A percentile compares a stretch with the other conserved stretches of the same genome.
Evolutionary conservation across 257 asterid species (phyloP).

Genomic region (Ajuga chamaepitys): DNA sequence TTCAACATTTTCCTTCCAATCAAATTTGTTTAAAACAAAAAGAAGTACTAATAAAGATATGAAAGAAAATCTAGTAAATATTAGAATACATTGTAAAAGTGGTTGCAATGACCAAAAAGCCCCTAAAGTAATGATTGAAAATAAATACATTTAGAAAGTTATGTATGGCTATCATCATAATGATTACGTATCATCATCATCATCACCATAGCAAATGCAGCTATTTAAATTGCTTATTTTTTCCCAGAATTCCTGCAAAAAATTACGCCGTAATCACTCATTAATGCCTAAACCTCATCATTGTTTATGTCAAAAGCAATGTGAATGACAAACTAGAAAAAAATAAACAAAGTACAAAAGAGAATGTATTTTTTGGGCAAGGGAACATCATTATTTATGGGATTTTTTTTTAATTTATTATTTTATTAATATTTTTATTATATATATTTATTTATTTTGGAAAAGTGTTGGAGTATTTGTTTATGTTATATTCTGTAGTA

Average conservation of each 20-base stretch:
- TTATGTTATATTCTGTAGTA: too few species aligned
- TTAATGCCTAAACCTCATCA: slow-evolving; percentile 4
- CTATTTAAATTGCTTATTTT: not conserved
- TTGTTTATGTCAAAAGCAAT: slow-evolving; percentile 11
- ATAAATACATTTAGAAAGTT: slow-evolving; percentile 23
- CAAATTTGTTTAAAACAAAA: too few species aligned
- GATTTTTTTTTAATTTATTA: too few species aligned
- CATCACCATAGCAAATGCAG: not conserved
- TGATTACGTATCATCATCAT: slow-evolving; percentile 4
- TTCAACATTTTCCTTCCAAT: too few species aligned
- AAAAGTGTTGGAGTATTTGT: too few species aligned
- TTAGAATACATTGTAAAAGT: not conserved
- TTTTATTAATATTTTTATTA: too few species aligned
- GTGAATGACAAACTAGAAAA: not conserved
- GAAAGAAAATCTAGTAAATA: too few species aligned
- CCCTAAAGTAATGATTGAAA: slow-evolving; percentile 37
- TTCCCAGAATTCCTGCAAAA: slow-evolving; percentile 25
- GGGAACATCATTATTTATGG: too few species aligned
- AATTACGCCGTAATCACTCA: slow-evolving; percentile 36
- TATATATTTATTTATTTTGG: too few species aligned
- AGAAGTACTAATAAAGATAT: too few species aligned
- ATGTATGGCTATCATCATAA: not conserved
- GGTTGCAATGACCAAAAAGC: not conserved
- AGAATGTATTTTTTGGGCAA: too few species aligned
- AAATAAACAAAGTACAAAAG: not conserved